phyloP scores from a whole-genome alignment of 805 yeast species.

The Zygotorulaspora danielsina region DNA sequence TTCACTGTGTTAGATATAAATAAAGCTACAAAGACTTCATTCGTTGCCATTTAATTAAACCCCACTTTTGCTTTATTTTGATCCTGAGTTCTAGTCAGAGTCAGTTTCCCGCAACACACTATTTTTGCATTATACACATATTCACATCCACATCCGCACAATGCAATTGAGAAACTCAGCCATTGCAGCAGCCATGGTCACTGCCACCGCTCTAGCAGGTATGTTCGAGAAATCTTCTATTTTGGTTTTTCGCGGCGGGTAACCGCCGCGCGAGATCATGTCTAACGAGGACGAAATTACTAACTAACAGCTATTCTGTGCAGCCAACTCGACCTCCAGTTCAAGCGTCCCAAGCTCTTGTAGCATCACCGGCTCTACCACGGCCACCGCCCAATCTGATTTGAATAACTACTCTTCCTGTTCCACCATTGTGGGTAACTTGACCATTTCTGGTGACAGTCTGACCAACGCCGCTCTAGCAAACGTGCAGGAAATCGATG shows the following conservation, averaged over 20 bases:
- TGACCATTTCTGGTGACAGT: slow-evolving; percentile 57
- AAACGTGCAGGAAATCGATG: slow-evolving; percentile 72
- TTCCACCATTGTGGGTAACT: slow-evolving; percentile 74
- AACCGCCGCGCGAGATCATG: not conserved
- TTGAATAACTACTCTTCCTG: slow-evolving; percentile 72
- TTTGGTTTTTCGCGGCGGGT: no score
- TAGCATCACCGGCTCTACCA: slow-evolving; percentile 54
- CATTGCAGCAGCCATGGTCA: slow-evolving; percentile 46
- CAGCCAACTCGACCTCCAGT: slow-evolving; percentile 45
- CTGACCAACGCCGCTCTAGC: slow-evolving; percentile 63
- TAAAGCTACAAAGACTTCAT: not conserved
- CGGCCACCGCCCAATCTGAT: slow-evolving; percentile 77
- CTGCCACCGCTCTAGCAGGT: slow-evolving; percentile 46
- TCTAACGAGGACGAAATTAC: not conserved
- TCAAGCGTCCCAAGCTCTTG: slow-evolving; percentile 58
- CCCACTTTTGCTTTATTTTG: no score
- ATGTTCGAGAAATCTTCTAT: slow-evolving; percentile 7
- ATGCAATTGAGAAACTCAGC: slow-evolving; percentile 55
- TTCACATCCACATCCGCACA: slow-evolving; percentile 6
- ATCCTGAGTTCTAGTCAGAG: no score
- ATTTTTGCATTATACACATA: not conserved
- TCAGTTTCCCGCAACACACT: no score
- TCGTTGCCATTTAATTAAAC: slow-evolving; percentile 1
- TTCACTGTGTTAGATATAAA: not conserved
- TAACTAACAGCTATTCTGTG: not conserved